These are phyloP conservation scores for Aspergillus sparsus DNA, from an alignment of 495 filamentous ascomycete species.

Conservation along the genomic window DNA sequence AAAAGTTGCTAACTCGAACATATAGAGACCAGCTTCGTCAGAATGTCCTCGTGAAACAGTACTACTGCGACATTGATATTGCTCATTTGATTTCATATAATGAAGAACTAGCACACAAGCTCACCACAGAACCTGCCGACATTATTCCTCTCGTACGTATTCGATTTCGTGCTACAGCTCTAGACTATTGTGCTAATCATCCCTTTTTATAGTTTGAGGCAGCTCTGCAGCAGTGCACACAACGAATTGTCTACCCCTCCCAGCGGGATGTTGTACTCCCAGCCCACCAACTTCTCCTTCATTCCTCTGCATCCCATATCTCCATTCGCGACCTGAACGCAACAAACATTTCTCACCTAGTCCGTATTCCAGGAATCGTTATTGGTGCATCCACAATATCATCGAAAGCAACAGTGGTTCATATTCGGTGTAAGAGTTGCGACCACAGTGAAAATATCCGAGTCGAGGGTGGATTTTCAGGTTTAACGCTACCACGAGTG, in stretches of 20 bases:
- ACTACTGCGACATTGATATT: slow-evolving; percentile 96
- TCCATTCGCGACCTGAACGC: slow-evolving; percentile 95
- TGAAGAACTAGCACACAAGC: slow-evolving; percentile 89
- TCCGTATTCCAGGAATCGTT: slow-evolving; percentile 95
- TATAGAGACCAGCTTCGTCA: slow-evolving; percentile 90
- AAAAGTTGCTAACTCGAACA: slow-evolving; percentile 22
- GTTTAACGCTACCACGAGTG: slow-evolving; percentile 75
- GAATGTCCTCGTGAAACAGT: slow-evolving; percentile 92
- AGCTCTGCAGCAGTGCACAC: slow-evolving; percentile 86
- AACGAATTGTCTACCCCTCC: slow-evolving; percentile 82
- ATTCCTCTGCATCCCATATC: slow-evolving; percentile 84
- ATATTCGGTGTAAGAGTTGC: slow-evolving; percentile 90
- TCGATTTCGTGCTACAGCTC: not conserved
- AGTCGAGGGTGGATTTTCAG: slow-evolving; percentile 82
- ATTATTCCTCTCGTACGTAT: slow-evolving; percentile 81
- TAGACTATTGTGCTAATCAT: too few species aligned
- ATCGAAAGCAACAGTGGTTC: slow-evolving; percentile 85
- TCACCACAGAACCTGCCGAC: slow-evolving; percentile 87
- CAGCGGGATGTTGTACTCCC: slow-evolving; percentile 68
- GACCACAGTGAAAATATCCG: slow-evolving; percentile 67
- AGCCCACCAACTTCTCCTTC: slow-evolving; percentile 92
- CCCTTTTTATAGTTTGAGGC: slow-evolving; percentile 72
- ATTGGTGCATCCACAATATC: slow-evolving; percentile 97
- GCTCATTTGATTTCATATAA: slow-evolving; percentile 95
- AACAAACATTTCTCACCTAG: slow-evolving; percentile 88